Evolutionary conservation across 371 early-diverging fungal species (phyloP).

Genomic region (Mucor plumbeus): DNA sequence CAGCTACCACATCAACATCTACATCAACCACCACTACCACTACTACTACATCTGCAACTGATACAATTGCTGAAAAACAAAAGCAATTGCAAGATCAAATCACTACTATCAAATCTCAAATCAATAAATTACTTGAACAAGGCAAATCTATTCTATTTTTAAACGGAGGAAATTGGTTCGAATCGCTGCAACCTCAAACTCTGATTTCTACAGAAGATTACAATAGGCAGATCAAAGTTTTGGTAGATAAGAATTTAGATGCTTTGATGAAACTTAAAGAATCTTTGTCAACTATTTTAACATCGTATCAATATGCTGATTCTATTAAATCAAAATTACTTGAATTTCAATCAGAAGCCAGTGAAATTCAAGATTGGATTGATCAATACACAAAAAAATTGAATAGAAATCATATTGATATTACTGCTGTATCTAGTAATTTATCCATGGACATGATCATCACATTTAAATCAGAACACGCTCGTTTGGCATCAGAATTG

Average conservation of each 20-base stretch:
- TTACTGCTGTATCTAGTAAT: conserved; percentile 9
- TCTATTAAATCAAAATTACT: conserved; percentile 14
- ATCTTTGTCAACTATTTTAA: conserved; percentile 12
- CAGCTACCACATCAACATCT: not conserved
- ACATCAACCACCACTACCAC: not conserved
- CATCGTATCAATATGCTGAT: conserved; percentile 23
- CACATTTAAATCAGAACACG: not conserved
- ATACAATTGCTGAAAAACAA: not conserved
- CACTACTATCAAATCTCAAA: conserved; percentile 2
- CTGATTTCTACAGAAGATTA: conserved; percentile 21
- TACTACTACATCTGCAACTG: too few species aligned
- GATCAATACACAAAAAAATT: conserved; percentile 13
- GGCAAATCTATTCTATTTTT: conserved; percentile 9
- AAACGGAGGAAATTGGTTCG: conserved; percentile 23
- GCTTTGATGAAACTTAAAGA: conserved; percentile 17
- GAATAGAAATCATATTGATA: conserved; percentile 19
- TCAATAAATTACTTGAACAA: not conserved
- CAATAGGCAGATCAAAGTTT: conserved; percentile 20
- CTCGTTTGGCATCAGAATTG: not conserved
- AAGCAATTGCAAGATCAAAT: conserved; percentile 1
- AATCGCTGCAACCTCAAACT: conserved; percentile 18
- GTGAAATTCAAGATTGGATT: conserved; percentile 19
- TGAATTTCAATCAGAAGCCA: conserved; percentile 17
- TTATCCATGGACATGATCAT: conserved; percentile 3
- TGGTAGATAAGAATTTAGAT: conserved; percentile 21